Evolutionary conservation across 2,329 filamentous ascomycete species (phyloP).

Genomic region (Calonectria pseudoreteaudii): DNA sequence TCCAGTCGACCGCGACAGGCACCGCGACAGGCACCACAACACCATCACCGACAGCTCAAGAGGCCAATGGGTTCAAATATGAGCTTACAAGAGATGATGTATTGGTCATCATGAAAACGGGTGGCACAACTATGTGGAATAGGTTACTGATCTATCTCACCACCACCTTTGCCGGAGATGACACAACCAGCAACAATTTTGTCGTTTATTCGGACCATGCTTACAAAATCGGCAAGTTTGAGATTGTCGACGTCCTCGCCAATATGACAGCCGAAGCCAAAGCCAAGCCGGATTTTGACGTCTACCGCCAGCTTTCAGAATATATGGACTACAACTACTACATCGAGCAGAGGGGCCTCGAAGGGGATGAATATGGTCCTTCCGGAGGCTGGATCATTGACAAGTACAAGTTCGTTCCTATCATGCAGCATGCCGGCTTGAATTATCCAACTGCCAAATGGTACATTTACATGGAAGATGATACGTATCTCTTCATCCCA

Average conservation of each 20-base stretch:
- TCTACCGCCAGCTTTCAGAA: constrained; percentile 39
- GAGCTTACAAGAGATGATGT: constrained; percentile 32
- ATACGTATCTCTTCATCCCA: constrained; percentile 40
- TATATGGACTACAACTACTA: constrained; percentile 40
- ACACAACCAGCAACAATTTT: constrained; percentile 28
- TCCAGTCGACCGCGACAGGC: not conserved
- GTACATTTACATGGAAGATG: constrained; percentile 44
- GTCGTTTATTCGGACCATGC: constrained; percentile 40
- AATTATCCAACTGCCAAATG: constrained; percentile 40
- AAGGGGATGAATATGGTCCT: constrained; percentile 40
- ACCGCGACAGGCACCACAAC: not conserved
- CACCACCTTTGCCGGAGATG: constrained; percentile 27
- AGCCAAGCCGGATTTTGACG: constrained; percentile 34
- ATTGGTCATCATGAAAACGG: constrained; percentile 41
- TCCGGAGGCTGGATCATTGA: constrained; percentile 41
- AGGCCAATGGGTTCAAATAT: not conserved
- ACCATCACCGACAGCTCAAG: not conserved
- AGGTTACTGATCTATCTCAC: constrained; percentile 39
- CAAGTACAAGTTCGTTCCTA: constrained; percentile 43
- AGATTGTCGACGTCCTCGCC: constrained; percentile 36
- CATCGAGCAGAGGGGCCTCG: constrained; percentile 34
- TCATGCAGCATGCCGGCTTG: constrained; percentile 39
- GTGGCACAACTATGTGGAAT: constrained; percentile 41
- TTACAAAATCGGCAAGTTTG: constrained; percentile 34
- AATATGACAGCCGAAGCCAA: constrained; percentile 36